A percentile compares a stretch with the other conserved stretches of the same genome.
Evolutionary conservation across 1,139 yeast species (phyloP).

Genomic region (Meyerozyma smithsonii): DNA sequence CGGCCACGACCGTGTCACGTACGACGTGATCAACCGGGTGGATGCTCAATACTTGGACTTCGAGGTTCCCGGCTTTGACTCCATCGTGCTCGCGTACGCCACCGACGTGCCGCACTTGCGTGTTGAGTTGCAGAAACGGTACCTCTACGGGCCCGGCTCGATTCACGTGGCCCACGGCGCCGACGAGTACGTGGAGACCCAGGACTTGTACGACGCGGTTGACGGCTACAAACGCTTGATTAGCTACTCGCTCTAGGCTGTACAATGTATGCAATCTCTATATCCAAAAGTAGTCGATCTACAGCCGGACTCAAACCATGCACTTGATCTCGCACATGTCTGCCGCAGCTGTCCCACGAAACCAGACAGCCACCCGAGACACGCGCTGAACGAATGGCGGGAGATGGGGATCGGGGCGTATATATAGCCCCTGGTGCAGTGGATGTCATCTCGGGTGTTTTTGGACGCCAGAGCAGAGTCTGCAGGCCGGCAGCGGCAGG

Average conservation of each 20-base stretch:
- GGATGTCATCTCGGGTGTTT: slow-evolving; percentile 2
- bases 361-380: slow-evolving; percentile 3
- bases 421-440: neutral
- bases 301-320: slow-evolving; percentile 56
- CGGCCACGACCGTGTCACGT: slow-evolving; percentile 22
- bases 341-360: neutral
- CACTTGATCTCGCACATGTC: slow-evolving; percentile 6
- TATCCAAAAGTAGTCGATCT: slow-evolving; percentile 43
- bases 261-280: slow-evolving; percentile 51
- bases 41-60: slow-evolving; percentile 50
- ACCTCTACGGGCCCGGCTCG: slow-evolving; percentile 67
- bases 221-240: slow-evolving; percentile 53
- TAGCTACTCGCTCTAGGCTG: slow-evolving; percentile 15
- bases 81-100: slow-evolving; percentile 50
- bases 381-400: neutral
- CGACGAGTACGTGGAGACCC: slow-evolving; percentile 49
- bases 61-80: slow-evolving; percentile 61
- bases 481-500: too few relatives aligned
- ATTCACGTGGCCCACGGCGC: slow-evolving; percentile 65
- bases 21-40: slow-evolving; percentile 14
- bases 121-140: slow-evolving; percentile 34
- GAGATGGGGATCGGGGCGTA: neutral
- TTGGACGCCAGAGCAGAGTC: too few relatives aligned
- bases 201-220: slow-evolving; percentile 49
- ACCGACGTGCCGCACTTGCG: slow-evolving; percentile 62